phyloP scores from a whole-genome alignment of 108 stramenopile genomes.

The Pinguiococcus pyrenoidosus region DNA sequence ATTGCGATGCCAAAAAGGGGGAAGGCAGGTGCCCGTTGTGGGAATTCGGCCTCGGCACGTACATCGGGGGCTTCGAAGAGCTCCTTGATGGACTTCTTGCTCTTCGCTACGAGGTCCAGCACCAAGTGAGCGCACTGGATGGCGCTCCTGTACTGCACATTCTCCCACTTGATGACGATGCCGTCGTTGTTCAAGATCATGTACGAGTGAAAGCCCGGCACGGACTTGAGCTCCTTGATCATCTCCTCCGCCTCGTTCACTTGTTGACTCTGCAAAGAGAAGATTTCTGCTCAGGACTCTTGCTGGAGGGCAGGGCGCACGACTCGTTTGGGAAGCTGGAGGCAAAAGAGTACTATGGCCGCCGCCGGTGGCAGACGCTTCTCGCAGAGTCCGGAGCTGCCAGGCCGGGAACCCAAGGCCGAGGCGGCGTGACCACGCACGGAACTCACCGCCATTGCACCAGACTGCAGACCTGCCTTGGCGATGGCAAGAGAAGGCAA shows the following conservation, averaged over 20 bases:
- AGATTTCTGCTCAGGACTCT: not conserved
- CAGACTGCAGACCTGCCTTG: too few relatives aligned
- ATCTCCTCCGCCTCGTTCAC: constrained; percentile 60
- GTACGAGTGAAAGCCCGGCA: constrained; percentile 52
- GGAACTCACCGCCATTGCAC: too few relatives aligned
- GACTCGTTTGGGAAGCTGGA: too few relatives aligned
- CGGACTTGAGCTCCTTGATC: constrained; percentile 55
- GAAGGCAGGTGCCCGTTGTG: not conserved
- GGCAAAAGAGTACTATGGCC: too few relatives aligned
- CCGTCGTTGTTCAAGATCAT: constrained; percentile 61
- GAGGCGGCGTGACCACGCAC: too few relatives aligned
- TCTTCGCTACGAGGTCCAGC: constrained; percentile 47
- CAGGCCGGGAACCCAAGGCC: too few relatives aligned
- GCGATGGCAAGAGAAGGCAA: too few relatives aligned
- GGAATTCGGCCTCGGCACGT: constrained; percentile 5
- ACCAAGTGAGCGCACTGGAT: constrained; percentile 60
- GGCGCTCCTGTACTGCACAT: constrained; percentile 50
- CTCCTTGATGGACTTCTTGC: constrained; percentile 43
- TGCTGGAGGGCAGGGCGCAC: too few relatives aligned
- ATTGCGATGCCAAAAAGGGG: too few relatives aligned
- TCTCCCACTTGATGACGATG: constrained; percentile 65
- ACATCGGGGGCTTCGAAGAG: constrained; percentile 47
- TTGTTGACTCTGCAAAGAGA: constrained; percentile 16
- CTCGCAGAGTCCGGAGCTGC: too few relatives aligned
- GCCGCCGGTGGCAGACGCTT: too few relatives aligned